These are phyloP conservation scores for Centrapalus pauciflorus DNA, from an alignment of 129 eudicot genomes.

Conservation along the genomic window DNA sequence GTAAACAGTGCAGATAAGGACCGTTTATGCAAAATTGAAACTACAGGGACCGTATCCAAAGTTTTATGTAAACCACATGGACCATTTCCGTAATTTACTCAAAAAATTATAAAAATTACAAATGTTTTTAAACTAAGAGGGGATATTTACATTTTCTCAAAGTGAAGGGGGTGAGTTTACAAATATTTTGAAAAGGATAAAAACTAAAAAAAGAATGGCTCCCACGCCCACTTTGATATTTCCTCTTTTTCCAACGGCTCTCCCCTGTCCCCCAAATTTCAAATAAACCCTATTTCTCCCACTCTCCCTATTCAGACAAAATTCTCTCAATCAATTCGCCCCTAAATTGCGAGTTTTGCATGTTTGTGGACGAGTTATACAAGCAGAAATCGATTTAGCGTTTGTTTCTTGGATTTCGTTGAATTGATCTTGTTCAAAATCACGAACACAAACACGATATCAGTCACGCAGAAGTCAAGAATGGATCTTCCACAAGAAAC, in stretches of 20 bases:
- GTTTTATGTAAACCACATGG: no score
- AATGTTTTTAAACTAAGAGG: neutral
- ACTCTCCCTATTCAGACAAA: slow-evolving; percentile 26
- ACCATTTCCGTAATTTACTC: neutral
- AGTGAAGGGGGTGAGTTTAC: neutral
- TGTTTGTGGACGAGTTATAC: neutral
- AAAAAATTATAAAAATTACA: neutral
- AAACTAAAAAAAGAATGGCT: no score
- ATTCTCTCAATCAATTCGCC: slow-evolving; percentile 22
- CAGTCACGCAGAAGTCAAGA: neutral
- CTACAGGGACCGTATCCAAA: no score
- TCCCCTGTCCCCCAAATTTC: slow-evolving; percentile 18
- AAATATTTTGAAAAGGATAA: slow-evolving; percentile 13
- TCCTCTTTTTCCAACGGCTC: slow-evolving; percentile 33
- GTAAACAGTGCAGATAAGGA: no score
- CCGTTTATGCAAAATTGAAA: no score
- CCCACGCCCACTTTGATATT: neutral
- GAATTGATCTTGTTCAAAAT: neutral
- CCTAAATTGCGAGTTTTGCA: neutral
- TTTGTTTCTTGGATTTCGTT: neutral
- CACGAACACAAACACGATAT: neutral
- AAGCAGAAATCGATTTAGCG: neutral
- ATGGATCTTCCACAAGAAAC: slow-evolving; percentile 76
- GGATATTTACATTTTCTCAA: neutral
- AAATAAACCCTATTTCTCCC: slow-evolving; percentile 5